Base-by-base conservation (phyloP, 192 early-diverging fungal species). In the Backusella morwellensis region DNA sequence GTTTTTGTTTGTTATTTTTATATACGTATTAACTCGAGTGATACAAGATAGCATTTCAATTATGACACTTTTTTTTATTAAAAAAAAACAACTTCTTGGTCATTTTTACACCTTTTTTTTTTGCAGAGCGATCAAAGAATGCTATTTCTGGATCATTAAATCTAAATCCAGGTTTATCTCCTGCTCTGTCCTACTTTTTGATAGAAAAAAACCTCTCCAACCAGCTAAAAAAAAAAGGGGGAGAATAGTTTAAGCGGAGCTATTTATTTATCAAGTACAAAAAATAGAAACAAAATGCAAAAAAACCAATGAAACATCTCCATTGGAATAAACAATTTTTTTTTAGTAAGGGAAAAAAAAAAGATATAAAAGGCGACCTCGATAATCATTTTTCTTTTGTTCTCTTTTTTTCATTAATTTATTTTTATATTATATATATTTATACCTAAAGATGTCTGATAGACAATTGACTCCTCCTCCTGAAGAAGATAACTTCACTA, bases 391-490 rank as follows among this genome's bases (percentile, higher is more conserved):
- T 59, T 29, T 12, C 23, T 63, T 63, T 63, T 29, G 9, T 63
- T 3, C 21, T 14, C 9, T 63, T 4, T 59, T 29, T 14, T 63
- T 63, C 12, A 12, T 26, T 63, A 63, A 26, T 63, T 23, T 29
- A 63, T 29, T 63, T 23, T 63, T 40, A 40, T 0, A 44, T 15
- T 21, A 63, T 63, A 63, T 0, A 63, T 19, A 14, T 66, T 32
- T 66, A 32, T 66, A 32, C 38, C 38, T 66, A 36, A 68, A 68
- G 5, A 68, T 68, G 66, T 8, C 66, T 1, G 35, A 35, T 41
- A 70, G 68, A 70, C 68, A 70, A 70, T 38, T 70, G n/a, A 70
- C 68, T 38, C 68, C 68, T 15, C 68, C 68, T 21, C 68, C 68
- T 21, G 68, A 70, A 36, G 68, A 70, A 36, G 68, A 70, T 3